Evolutionary conservation across 345 rosid species (phyloP).

Genomic region (Litchi chinensis): DNA sequence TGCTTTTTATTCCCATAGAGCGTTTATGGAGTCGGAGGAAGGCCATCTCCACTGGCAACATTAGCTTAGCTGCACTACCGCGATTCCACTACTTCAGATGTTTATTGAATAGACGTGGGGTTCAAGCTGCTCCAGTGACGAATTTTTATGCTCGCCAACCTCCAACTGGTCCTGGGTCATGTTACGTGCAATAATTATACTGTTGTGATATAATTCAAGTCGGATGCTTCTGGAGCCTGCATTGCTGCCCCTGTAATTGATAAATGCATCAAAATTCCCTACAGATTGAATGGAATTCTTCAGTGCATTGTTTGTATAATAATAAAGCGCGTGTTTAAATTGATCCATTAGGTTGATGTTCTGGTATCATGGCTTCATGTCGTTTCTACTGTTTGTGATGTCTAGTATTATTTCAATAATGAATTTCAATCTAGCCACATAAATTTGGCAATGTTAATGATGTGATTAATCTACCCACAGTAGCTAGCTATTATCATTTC

Average conservation of each 20-base stretch:
- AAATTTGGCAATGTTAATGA: background rate
- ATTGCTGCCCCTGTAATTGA: background rate
- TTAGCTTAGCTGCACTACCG: constrained; percentile 56
- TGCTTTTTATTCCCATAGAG: constrained; percentile 38
- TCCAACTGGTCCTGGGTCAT: constrained; percentile 76
- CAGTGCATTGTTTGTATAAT: background rate
- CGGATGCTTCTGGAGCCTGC: constrained; percentile 19
- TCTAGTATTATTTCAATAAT: background rate
- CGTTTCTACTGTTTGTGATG: background rate
- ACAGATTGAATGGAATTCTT: background rate
- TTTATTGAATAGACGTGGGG: constrained; percentile 76
- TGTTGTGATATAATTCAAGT: background rate
- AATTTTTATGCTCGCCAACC: constrained; percentile 59
- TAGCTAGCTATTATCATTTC: background rate
- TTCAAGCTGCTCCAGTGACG: constrained; percentile 78
- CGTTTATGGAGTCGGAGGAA: constrained; percentile 82
- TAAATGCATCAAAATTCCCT: background rate
- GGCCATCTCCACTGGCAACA: constrained; percentile 47
- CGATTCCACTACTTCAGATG: constrained; percentile 90
- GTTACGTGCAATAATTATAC: constrained; percentile 67
- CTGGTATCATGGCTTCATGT: background rate
- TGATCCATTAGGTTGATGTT: background rate
- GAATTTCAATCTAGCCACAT: background rate
- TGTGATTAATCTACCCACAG: background rate
- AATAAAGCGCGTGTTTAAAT: background rate